Evolutionary conservation across 371 early-diverging fungal genomes (phyloP).

Genomic region (Umbelopsis sp.): DNA sequence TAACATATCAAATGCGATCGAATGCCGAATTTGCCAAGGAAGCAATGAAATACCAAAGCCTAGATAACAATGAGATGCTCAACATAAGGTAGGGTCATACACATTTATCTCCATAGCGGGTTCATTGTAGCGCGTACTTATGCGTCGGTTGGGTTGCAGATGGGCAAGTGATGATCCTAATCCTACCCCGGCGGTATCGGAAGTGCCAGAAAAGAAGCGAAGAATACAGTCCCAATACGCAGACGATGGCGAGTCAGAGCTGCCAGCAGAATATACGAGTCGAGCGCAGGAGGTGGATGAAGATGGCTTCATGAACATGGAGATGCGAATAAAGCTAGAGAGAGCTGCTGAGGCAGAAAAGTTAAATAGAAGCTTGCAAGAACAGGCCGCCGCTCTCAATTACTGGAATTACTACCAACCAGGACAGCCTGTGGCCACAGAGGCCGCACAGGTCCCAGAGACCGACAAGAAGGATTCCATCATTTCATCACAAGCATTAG

Average conservation of each 20-base stretch:
- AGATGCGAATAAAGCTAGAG: constrained; percentile 40
- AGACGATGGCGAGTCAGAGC: constrained; percentile 59
- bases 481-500: constrained; percentile 1
- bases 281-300: constrained; percentile 42
- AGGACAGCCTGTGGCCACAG: background rate
- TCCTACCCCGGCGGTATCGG: constrained; percentile 37
- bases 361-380: constrained; percentile 24
- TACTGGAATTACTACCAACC: constrained; percentile 32
- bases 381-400: constrained; percentile 23
- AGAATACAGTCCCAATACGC: constrained; percentile 37
- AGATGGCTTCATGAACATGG: constrained; percentile 44
- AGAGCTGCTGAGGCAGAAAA: constrained; percentile 33
- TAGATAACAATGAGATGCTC: constrained; percentile 68
- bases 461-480: background rate
- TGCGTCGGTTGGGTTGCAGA: constrained; percentile 24
- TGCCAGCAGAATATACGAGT: constrained; percentile 63
- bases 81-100: constrained; percentile 39
- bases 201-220: constrained; percentile 27
- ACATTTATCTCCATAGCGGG: background rate
- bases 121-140: background rate
- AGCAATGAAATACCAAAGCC: constrained; percentile 84
- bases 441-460: constrained; percentile 10
- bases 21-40: constrained; percentile 91
- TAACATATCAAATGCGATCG: constrained; percentile 68
- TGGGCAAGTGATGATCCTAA: constrained; percentile 90